Evolutionary conservation across 179 eudicot genomes (phyloP).

Genomic region (Nepenthes alata): DNA sequence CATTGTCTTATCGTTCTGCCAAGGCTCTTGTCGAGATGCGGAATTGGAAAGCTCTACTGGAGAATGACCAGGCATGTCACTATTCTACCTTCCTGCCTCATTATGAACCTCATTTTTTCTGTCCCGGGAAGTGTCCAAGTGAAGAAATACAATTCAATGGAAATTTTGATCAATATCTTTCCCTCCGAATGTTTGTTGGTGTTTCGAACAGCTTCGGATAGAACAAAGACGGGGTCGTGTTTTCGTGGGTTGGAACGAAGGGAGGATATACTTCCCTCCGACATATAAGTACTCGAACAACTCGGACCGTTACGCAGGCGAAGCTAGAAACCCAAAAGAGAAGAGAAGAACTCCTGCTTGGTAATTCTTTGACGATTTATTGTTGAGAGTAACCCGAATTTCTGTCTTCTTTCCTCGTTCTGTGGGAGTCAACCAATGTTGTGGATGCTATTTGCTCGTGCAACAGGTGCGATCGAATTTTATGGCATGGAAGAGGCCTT

Average conservation of each 20-base stretch:
- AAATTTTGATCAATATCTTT: conserved; percentile 2
- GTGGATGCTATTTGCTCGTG: too few species aligned
- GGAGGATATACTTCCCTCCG: conserved; percentile 79
- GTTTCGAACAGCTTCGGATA: conserved; percentile 45
- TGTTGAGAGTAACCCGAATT: too few species aligned
- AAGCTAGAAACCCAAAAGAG: conserved; percentile 52
- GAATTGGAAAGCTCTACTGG: conserved; percentile 68
- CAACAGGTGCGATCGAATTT: conserved; percentile 81
- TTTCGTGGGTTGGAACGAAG: conserved; percentile 80
- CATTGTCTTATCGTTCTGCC: conserved; percentile 62
- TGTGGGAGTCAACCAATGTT: too few species aligned
- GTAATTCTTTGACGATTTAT: conserved; percentile 21
- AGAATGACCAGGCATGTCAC: conserved; percentile 73
- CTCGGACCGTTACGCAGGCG: conserved; percentile 80
- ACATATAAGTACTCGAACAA: conserved; percentile 81
- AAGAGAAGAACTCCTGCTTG: conserved; percentile 88
- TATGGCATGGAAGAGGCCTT: conserved; percentile 78
- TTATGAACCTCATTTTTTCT: too few species aligned
- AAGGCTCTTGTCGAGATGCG: conserved; percentile 88
- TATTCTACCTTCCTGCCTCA: neutral
- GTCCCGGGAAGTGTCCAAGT: too few species aligned
- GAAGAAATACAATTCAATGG: neutral
- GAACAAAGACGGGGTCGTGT: conserved; percentile 72
- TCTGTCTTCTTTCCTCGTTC: too few species aligned
- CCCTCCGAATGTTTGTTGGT: neutral